These are phyloP conservation scores for Starmerella lactis-condensi DNA, from an alignment of 805 yeast genomes.

Conservation along the genomic window DNA sequence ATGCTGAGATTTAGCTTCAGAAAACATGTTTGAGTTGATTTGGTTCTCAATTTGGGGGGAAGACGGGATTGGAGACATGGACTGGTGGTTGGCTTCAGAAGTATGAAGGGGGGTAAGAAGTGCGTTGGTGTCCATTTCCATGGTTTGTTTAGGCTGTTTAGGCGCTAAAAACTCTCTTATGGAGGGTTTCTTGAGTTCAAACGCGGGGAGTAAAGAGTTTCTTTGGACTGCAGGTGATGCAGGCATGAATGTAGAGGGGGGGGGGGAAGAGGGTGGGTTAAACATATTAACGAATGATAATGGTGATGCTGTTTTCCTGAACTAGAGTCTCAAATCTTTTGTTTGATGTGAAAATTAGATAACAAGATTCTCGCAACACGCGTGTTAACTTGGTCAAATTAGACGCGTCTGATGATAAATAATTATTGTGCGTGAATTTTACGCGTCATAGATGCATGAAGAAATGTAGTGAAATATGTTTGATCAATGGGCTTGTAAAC, in stretches of 20 bases:
- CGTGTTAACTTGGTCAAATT: background rate
- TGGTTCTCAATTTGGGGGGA: background rate
- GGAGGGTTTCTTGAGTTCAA: conserved; percentile 10
- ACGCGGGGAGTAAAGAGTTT: conserved; percentile 10
- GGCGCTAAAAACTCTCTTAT: conserved; percentile 4
- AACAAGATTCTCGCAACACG: background rate
- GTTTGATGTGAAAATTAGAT: background rate
- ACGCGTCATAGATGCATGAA: too few species aligned
- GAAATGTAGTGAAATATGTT: too few species aligned
- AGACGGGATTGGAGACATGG: conserved; percentile 12
- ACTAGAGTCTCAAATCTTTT: background rate
- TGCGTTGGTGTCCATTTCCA: conserved; percentile 9
- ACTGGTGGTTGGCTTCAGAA: conserved; percentile 11
- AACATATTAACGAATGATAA: too few species aligned
- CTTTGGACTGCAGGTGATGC: background rate
- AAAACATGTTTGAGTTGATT: background rate
- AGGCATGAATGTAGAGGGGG: conserved; percentile 4
- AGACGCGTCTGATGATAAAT: too few species aligned
- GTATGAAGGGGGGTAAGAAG: conserved; percentile 16
- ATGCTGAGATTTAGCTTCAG: conserved; percentile 4
- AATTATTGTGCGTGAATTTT: too few species aligned
- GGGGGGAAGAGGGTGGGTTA: conserved; percentile 17
- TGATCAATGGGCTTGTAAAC: too few species aligned
- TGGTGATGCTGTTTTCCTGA: too few species aligned
- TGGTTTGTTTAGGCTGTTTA: conserved; percentile 8